phyloP scores from a whole-genome alignment of 108 stramenopile genomes.

The Chaetoceros tenuissimus region DNA sequence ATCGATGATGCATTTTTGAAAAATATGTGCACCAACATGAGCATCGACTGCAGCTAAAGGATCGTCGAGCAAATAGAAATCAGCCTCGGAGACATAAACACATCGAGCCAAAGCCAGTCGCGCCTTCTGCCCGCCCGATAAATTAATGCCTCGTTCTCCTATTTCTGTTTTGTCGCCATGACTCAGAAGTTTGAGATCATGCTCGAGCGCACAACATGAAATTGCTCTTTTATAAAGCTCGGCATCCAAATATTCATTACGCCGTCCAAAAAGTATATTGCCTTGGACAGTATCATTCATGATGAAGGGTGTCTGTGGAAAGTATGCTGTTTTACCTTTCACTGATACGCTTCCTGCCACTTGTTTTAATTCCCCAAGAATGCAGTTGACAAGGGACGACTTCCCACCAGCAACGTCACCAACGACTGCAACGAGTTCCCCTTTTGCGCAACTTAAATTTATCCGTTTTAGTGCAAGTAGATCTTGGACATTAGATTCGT shows the following conservation, averaged over 20 bases:
- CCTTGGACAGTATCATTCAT: slow-evolving; percentile 82
- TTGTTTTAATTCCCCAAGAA: slow-evolving; percentile 80
- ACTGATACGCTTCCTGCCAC: slow-evolving; percentile 47
- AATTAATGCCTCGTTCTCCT: slow-evolving; percentile 87
- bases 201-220: slow-evolving; percentile 63
- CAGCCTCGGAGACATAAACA: slow-evolving; percentile 84
- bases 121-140: slow-evolving; percentile 92
- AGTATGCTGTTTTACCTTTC: slow-evolving; percentile 51
- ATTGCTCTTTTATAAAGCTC: slow-evolving; percentile 74
- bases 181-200: slow-evolving; percentile 76
- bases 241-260: slow-evolving; percentile 33
- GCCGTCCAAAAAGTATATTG: slow-evolving; percentile 29
- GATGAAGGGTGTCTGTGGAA: slow-evolving; percentile 90
- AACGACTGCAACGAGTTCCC: slow-evolving; percentile 83
- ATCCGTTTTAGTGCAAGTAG: slow-evolving; percentile 54
- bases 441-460: slow-evolving; percentile 43
- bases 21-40: slow-evolving; percentile 87
- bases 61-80: slow-evolving; percentile 90
- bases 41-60: slow-evolving; percentile 91
- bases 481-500: slow-evolving; percentile 20
- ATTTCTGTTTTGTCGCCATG: slow-evolving; percentile 92
- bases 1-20: slow-evolving; percentile 79
- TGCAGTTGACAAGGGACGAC: slow-evolving; percentile 73
- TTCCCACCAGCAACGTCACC: slow-evolving; percentile 91
- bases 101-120: slow-evolving; percentile 95